Conservation (phyloP, 176 grass and related monocot species). For the Aegilops umbellulata region DNA sequence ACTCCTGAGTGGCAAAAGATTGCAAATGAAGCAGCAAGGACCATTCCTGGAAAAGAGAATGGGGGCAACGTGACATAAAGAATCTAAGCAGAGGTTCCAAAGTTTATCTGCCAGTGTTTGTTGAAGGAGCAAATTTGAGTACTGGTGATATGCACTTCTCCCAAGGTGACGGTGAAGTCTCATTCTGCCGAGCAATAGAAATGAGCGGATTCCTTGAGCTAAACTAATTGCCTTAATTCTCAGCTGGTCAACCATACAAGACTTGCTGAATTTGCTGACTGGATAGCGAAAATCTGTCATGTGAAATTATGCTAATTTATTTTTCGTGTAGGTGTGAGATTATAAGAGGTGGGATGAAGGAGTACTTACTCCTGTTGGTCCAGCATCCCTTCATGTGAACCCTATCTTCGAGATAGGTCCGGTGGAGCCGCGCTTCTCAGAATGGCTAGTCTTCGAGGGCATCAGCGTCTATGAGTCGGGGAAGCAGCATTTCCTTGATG, state of each 20-base stretch:
- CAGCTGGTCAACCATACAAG: background rate
- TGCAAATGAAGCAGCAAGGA: constrained; percentile 85
- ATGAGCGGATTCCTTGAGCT: constrained; percentile 98
- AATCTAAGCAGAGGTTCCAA: constrained; percentile 94
- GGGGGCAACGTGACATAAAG: constrained; percentile 94
- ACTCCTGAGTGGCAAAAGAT: constrained; percentile 66
- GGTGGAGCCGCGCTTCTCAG: constrained; percentile 83
- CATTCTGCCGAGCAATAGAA: constrained; percentile 92
- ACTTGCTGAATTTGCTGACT: background rate
- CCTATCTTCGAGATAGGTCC: constrained; percentile 96
- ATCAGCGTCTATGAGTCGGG: constrained; percentile 91
- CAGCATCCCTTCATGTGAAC: constrained; percentile 81
- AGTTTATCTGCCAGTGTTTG: constrained; percentile 92
- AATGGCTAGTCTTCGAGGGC: constrained; percentile 94
- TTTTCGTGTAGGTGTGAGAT: constrained; percentile 74
- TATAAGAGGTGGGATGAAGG: constrained; percentile 85
- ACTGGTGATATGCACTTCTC: constrained; percentile 96
- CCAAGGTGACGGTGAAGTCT: constrained; percentile 88
- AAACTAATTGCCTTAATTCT: constrained; percentile 52
- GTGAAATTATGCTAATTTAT: background rate
- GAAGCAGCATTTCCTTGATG: constrained; percentile 89
- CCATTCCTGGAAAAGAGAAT: constrained; percentile 89
- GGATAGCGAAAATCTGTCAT: background rate
- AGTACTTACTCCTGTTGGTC: constrained; percentile 90
- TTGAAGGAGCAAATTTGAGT: constrained; percentile 90